Evolutionary conservation across 257 asterid species (phyloP).

Genomic region (Mitragyna speciosa): DNA sequence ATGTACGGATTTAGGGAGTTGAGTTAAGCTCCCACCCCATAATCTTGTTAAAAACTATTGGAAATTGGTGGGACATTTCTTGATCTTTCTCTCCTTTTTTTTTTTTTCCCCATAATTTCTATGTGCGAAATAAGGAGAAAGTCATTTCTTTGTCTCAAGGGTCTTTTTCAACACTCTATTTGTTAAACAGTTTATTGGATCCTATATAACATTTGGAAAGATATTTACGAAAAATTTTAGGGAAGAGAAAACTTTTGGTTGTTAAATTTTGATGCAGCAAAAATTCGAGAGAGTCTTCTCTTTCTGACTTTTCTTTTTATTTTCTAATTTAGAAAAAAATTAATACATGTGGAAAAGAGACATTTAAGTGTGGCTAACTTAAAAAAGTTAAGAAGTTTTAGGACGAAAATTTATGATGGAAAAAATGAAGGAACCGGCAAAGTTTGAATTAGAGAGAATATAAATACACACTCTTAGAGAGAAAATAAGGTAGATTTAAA

Average conservation of each 20-base stretch:
- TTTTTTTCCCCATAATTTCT: neutral
- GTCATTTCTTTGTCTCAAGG: neutral
- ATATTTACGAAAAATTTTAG: neutral
- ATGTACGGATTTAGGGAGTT: neutral
- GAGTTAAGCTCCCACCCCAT: neutral
- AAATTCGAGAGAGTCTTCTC: neutral
- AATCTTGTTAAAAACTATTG: neutral
- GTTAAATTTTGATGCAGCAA: neutral
- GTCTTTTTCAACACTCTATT: neutral
- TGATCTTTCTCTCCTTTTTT: neutral
- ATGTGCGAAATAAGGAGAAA: neutral
- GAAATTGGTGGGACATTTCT: neutral
- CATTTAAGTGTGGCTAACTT: neutral
- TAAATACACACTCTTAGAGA: no score
- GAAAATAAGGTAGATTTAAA: no score
- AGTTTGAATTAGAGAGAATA: neutral
- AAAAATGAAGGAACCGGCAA: neutral
- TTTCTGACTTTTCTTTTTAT: neutral
- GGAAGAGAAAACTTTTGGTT: neutral
- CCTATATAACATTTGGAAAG: neutral
- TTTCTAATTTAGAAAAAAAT: neutral
- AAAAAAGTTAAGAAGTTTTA: neutral
- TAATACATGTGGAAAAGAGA: neutral
- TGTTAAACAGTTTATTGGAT: neutral
- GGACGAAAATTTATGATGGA: neutral